Conservation (phyloP, 208 protist genomes). For the Jaenimonas drosophilae region DNA sequence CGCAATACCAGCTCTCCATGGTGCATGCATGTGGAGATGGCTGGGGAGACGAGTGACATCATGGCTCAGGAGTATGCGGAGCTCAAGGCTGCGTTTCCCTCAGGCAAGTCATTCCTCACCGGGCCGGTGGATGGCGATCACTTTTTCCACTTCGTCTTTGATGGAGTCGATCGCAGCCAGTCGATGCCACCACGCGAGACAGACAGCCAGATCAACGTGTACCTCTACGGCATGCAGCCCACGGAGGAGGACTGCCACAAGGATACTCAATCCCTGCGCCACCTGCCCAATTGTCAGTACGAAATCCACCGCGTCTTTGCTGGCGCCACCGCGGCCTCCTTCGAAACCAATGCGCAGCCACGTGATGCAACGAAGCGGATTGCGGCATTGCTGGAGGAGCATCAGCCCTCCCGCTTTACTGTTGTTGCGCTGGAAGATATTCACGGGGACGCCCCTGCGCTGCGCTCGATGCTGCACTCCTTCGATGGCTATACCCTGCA, state of each 20-base stretch:
- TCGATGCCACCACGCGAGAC: slow-evolving; percentile 15
- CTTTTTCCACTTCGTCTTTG: slow-evolving; percentile 83
- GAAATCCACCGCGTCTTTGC: slow-evolving; percentile 54
- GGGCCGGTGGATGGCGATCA: slow-evolving; percentile 82
- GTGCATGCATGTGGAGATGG: slow-evolving; percentile 7
- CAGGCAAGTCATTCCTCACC: slow-evolving; percentile 64
- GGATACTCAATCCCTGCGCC: slow-evolving; percentile 15
- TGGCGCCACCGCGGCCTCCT: slow-evolving; percentile 31
- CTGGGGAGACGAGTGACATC: slow-evolving; percentile 58
- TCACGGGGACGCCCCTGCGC: slow-evolving; percentile 10
- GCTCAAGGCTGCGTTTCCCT: slow-evolving; percentile 67
- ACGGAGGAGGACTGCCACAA: slow-evolving; percentile 6
- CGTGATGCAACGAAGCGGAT: slow-evolving; percentile 17
- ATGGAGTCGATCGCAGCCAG: slow-evolving; percentile 29
- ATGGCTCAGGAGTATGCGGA: slow-evolving; percentile 86
- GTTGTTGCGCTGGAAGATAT: slow-evolving; percentile 60
- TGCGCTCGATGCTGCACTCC: slow-evolving; percentile 19
- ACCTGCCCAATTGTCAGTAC: slow-evolving; percentile 32
- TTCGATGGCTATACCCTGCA: slow-evolving; percentile 46
- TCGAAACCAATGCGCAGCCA: slow-evolving; percentile 62
- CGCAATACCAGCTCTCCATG: slow-evolving; percentile 75
- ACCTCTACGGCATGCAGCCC: slow-evolving; percentile 46
- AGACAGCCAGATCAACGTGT: slow-evolving; percentile 74
- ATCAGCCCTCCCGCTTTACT: slow-evolving; percentile 48
- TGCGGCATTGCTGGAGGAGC: slow-evolving; percentile 29